phyloP scores from a whole-genome alignment of 352 stramenopile genomes.

The Globisporangium lucens region DNA sequence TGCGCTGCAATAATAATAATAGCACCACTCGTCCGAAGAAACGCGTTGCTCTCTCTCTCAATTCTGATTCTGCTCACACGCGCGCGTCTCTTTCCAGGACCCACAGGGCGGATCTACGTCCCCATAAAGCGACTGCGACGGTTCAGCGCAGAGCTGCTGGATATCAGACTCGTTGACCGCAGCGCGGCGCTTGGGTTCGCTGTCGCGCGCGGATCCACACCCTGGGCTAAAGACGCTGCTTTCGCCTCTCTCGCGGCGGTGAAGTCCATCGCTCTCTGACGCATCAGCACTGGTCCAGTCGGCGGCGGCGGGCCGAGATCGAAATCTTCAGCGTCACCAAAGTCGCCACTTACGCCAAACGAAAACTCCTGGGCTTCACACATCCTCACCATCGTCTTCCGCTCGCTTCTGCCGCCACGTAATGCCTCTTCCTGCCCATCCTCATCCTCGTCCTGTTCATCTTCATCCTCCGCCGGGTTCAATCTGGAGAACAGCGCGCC shows the following conservation, averaged over 20 bases:
- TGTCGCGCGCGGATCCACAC: constrained; percentile 1
- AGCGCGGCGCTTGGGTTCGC: not conserved
- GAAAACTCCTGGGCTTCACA: constrained; percentile 3
- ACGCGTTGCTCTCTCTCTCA: not conserved
- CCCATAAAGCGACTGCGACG: not conserved
- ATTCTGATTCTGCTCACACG: not conserved
- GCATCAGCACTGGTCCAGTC: constrained; percentile 27
- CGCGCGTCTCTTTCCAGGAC: not conserved
- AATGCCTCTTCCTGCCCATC: not conserved
- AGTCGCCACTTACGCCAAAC: constrained; percentile 1
- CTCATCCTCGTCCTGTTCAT: not conserved
- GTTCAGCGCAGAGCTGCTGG: constrained; percentile 2
- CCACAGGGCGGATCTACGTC: not conserved
- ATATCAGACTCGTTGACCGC: constrained; percentile 11
- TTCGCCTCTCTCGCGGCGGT: constrained; percentile 19
- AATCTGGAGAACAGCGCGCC: not conserved
- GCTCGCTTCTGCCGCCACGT: not conserved
- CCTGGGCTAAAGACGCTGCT: constrained; percentile 4
- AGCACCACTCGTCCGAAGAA: constrained; percentile 2
- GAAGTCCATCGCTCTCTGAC: constrained; percentile 37
- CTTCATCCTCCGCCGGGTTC: constrained; percentile 5
- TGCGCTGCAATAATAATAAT: constrained; percentile 14
- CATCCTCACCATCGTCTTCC: not conserved
- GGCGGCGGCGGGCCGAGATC: constrained; percentile 33
- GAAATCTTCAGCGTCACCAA: constrained; percentile 21